A percentile compares a stretch with the other conserved stretches of the same genome.
Evolutionary conservation across 306 rosid species (phyloP).

Genomic region (Ormosia emarginata): DNA sequence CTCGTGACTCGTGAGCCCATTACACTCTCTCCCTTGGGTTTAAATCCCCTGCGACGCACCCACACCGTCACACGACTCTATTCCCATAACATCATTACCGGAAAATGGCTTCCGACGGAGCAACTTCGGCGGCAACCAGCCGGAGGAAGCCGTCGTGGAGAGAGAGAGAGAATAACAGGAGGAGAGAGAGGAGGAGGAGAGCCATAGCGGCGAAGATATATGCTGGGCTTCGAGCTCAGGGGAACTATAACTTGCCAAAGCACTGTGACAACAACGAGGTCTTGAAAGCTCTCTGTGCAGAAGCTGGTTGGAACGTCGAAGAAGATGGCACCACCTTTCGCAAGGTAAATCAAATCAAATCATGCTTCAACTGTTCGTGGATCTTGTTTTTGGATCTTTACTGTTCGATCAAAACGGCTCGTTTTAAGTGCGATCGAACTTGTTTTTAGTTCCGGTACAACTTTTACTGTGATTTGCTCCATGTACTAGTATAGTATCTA

Average conservation of each 20-base stretch:
- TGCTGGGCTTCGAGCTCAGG: conserved; percentile 77
- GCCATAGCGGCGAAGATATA: conserved; percentile 81
- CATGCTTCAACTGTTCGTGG: not conserved
- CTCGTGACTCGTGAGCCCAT: conserved; percentile 51
- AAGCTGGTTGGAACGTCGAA: conserved; percentile 94
- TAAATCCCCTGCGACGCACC: conserved; percentile 42
- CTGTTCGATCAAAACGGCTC: not conserved
- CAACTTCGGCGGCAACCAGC: conserved; percentile 55
- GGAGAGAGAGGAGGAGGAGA: conserved; percentile 77
- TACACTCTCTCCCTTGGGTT: conserved; percentile 8
- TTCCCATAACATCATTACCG: conserved; percentile 2
- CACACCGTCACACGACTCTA: not conserved
- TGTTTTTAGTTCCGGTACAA: not conserved
- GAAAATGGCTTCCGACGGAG: conserved; percentile 84
- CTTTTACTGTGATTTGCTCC: not conserved
- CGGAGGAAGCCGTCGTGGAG: conserved; percentile 88
- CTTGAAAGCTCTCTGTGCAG: conserved; percentile 70
- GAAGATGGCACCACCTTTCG: conserved; percentile 91
- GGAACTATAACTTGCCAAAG: conserved; percentile 77
- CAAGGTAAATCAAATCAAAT: conserved; percentile 39
- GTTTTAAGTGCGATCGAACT: conserved; percentile 1
- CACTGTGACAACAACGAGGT: conserved; percentile 90
- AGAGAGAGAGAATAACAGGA: conserved; percentile 81
- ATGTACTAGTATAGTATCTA: not conserved
- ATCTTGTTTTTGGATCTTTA: conserved; percentile 2